Percentiles rank a stretch among this genome's conserved stretches.
phyloP scores from a whole-genome alignment of 2,329 filamentous ascomycete genomes.

The Penicillium sp. region DNA sequence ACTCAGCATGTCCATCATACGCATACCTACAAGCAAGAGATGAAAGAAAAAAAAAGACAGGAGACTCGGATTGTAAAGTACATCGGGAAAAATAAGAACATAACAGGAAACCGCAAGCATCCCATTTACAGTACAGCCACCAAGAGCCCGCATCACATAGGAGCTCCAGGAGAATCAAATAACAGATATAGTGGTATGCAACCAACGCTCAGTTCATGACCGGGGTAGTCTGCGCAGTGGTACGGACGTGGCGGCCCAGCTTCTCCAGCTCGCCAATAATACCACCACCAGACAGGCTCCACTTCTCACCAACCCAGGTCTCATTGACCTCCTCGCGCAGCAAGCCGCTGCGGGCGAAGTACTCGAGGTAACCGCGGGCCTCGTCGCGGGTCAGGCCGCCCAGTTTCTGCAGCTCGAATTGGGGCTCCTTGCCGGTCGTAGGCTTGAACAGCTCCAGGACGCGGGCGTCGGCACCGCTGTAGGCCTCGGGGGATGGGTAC shows the following conservation, averaged over 20 bases:
- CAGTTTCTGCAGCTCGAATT: constrained; percentile 56
- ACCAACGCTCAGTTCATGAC: constrained; percentile 13
- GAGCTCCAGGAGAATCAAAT: constrained; percentile 8
- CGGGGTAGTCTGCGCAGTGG: constrained; percentile 13
- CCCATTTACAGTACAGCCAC: constrained; percentile 27
- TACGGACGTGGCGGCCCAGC: constrained; percentile 43
- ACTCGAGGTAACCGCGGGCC: constrained; percentile 81
- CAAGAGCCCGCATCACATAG: constrained; percentile 1
- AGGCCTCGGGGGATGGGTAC: constrained; percentile 54
- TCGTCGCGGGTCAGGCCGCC: constrained; percentile 72
- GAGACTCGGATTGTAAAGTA: constrained; percentile 34
- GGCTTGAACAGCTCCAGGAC: constrained; percentile 48
- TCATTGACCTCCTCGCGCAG: constrained; percentile 71
- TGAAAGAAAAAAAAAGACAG: constrained; percentile 14
- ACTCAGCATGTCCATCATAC: constrained; percentile 33
- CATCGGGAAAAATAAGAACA: constrained; percentile 21
- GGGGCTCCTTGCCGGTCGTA: constrained; percentile 34
- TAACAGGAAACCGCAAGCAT: constrained; percentile 23
- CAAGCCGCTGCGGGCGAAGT: constrained; percentile 86
- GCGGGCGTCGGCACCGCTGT: constrained; percentile 54
- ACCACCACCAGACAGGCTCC: constrained; percentile 78
- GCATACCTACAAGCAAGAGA: constrained; percentile 30
- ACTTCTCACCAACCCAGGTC: constrained; percentile 73
- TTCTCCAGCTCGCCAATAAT: constrained; percentile 85
- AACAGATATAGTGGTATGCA: constrained; percentile 13